A percentile compares a stretch with the other conserved stretches of the same genome.
Conservation (phyloP, 257 asterid genomes). For the Solanum chaucha region DNA sequence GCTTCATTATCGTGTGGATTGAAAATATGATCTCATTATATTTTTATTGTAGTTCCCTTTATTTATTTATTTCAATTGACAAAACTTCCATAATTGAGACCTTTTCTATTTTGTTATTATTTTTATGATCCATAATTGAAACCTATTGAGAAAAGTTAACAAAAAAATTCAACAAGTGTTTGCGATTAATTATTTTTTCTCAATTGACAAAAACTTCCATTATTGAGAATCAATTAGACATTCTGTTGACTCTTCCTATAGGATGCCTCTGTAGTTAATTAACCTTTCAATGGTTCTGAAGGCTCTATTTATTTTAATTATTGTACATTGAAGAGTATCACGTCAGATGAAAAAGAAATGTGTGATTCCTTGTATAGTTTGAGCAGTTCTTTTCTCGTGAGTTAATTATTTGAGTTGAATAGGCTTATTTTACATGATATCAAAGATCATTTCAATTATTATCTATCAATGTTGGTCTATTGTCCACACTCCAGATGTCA, state of each 20-base stretch:
- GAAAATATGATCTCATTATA: background rate
- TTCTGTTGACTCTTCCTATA: background rate
- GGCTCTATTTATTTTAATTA: background rate
- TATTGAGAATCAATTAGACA: background rate
- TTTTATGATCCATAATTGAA: background rate
- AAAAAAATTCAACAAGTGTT: background rate
- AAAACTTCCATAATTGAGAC: background rate
- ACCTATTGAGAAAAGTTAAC: background rate
- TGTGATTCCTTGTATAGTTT: background rate
- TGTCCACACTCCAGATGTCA: background rate
- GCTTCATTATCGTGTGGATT: background rate
- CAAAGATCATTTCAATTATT: background rate
- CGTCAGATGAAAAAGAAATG: background rate
- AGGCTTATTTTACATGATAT: background rate
- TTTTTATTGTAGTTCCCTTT: background rate
- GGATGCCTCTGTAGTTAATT: background rate
- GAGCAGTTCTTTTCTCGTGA: accelerated
- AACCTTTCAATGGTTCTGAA: background rate
- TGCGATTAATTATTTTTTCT: background rate
- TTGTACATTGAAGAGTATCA: background rate
- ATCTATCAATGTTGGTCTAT: background rate
- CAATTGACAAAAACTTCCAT: background rate
- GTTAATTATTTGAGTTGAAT: background rate
- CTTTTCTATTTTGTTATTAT: background rate
- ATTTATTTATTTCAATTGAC: background rate